Evolutionary conservation across 2,329 filamentous ascomycete genomes (phyloP), one percentile per base, ranked within the genome.

Genomic region (Colletotrichum truncatum): DNA sequence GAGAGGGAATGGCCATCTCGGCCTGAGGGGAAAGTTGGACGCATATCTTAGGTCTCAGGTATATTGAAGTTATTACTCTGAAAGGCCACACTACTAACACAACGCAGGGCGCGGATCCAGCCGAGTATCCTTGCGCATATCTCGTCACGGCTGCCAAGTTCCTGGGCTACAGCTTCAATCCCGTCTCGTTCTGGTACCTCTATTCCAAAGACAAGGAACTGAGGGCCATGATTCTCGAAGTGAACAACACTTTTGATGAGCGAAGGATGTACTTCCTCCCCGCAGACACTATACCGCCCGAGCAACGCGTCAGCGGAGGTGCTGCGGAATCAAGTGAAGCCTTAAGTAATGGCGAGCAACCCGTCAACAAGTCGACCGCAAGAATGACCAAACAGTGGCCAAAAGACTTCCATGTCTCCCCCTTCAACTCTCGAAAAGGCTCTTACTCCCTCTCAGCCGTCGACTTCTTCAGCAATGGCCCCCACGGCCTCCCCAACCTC

Each of bases 141-240:
- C 80, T 94, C 4, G 81, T 93, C 21, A 94, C 92, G 2, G 89
- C 90, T 4, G 87, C 91, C 5, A 84, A 84, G 28, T 90, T 93
- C 66, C 74, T 92, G 6, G 89, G 89, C 3, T 92, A 91, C 72
- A 86, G 87, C 21, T 93, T 92, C 77, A 94, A 93, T 70, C 91
- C 91, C 0, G 89, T 91, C 3, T 93, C 91, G 0, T 92, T 94
- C 71, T 94, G 91, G 90, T 93, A 93, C 69, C 83, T 94, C 3
- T 94, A 94, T 73, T 85, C 88, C 11, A 69, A 76, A 0, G 76
- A 85, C 8, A 84, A 84, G 62, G 76, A 83, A 6, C 80, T 94
- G 12, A 84, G 81, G 23, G 88, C 88, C 59, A 88, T 93, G 77
- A 82, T 94, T 1, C 73, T 92, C 1, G 91, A 94, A 74, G 89